These are phyloP conservation scores for Verticillium nonalfalfae DNA, from an alignment of 2,329 filamentous ascomycete genomes.

Conservation along the genomic window DNA sequence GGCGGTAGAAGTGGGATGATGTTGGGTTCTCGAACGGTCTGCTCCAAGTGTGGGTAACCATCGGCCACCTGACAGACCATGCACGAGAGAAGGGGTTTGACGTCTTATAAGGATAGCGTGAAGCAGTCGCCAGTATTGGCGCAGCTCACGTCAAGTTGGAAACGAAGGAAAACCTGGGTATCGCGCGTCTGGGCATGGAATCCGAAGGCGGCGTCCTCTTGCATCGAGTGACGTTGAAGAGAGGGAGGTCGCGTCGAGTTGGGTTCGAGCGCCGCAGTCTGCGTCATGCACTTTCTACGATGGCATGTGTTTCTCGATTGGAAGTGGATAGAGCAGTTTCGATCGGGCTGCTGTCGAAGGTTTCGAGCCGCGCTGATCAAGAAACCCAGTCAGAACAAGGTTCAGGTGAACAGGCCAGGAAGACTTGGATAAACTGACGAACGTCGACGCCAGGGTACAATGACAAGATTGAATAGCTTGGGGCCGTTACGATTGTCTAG, in stretches of 20 bases:
- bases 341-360: not conserved
- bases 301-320: not conserved
- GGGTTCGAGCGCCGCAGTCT: not conserved
- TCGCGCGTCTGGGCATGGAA: constrained; percentile 33
- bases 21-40: constrained; percentile 52
- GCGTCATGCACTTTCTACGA: not conserved
- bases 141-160: constrained; percentile 22
- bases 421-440: not conserved
- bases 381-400: not conserved
- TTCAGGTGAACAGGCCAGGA: not conserved
- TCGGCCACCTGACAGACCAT: constrained; percentile 57
- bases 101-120: constrained; percentile 9
- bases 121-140: constrained; percentile 7
- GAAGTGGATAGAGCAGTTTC: not conserved
- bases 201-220: constrained; percentile 8
- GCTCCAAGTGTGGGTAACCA: constrained; percentile 59
- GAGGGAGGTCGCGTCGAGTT: not conserved
- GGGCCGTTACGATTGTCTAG: not conserved
- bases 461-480: not conserved
- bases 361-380: not conserved
- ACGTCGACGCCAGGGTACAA: not conserved
- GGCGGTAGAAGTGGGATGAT: constrained; percentile 27
- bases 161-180: constrained; percentile 21
- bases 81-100: constrained; percentile 14
- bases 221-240: constrained; percentile 7